Evolutionary conservation across 495 filamentous ascomycete species (phyloP).

Genomic region (Tuber indicum): DNA sequence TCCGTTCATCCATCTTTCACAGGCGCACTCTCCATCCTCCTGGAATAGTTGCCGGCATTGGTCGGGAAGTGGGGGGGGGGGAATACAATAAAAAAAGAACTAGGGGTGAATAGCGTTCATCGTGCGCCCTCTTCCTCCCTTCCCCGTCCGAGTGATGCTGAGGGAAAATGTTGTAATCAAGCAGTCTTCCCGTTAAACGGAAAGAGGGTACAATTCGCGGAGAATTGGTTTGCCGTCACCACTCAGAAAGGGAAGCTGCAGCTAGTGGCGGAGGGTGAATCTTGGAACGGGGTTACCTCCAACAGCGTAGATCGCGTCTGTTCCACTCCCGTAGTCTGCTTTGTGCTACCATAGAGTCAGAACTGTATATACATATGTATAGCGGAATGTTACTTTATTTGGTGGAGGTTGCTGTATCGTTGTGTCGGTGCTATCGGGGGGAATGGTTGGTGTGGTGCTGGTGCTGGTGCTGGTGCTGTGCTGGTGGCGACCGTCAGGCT

Average conservation of each 20-base stretch:
- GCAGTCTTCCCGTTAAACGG: not conserved
- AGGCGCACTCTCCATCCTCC: not conserved
- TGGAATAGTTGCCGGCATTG: not conserved
- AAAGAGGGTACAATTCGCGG: not conserved
- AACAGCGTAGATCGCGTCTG: conserved; percentile 1
- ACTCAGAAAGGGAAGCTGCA: not conserved
- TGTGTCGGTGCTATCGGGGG: not conserved
- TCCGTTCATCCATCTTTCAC: not conserved
- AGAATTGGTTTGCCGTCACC: not conserved
- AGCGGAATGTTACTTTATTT: not conserved
- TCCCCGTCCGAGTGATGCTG: not conserved
- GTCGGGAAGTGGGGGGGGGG: not conserved
- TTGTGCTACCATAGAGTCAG: not conserved
- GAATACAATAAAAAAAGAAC: not conserved
- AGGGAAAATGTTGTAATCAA: not conserved
- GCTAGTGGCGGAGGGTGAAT: not conserved
- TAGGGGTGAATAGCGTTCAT: not conserved
- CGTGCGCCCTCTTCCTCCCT: not conserved
- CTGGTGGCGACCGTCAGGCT: not conserved
- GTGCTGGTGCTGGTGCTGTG: not conserved
- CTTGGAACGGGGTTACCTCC: not conserved
- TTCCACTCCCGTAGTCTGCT: not conserved
- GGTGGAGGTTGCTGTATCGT: not conserved
- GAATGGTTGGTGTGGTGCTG: not conserved
- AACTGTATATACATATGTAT: not conserved